These are phyloP conservation scores for Fusarium fracticaudum DNA, from an alignment of 2,329 filamentous ascomycete genomes.

Conservation along the genomic window DNA sequence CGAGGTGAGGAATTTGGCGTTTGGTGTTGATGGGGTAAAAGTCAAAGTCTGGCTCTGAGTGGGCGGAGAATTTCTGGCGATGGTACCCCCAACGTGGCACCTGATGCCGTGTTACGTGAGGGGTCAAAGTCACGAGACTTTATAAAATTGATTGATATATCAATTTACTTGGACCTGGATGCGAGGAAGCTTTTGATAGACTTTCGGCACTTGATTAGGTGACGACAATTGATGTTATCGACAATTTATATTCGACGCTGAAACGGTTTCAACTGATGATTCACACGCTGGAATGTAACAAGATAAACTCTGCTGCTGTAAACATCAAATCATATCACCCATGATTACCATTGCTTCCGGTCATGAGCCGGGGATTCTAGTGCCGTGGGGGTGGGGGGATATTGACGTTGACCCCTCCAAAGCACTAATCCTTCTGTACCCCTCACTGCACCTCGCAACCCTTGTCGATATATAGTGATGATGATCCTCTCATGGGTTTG, in stretches of 20 bases:
- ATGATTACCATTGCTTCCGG: conserved; percentile 3
- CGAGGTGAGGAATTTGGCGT: conserved; percentile 8
- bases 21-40: conserved; percentile 18
- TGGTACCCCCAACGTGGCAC: conserved; percentile 39
- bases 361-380: conserved; percentile 15
- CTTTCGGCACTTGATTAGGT: not conserved
- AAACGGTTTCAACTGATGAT: not conserved
- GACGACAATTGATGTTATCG: not conserved
- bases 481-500: conserved; percentile 20
- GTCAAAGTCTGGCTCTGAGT: not conserved
- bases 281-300: not conserved
- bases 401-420: conserved; percentile 7
- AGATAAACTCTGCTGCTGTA: not conserved
- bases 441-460: conserved; percentile 5
- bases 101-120: not conserved
- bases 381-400: conserved; percentile 28
- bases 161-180: not conserved
- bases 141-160: not conserved
- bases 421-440: conserved; percentile 1
- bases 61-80: conserved; percentile 22
- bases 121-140: conserved; percentile 4
- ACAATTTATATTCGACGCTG: not conserved
- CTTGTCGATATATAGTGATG: not conserved
- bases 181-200: not conserved
- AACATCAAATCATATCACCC: not conserved